phyloP scores from a whole-genome alignment of 805 yeast species.

The Pichia rugopelliculosa region DNA sequence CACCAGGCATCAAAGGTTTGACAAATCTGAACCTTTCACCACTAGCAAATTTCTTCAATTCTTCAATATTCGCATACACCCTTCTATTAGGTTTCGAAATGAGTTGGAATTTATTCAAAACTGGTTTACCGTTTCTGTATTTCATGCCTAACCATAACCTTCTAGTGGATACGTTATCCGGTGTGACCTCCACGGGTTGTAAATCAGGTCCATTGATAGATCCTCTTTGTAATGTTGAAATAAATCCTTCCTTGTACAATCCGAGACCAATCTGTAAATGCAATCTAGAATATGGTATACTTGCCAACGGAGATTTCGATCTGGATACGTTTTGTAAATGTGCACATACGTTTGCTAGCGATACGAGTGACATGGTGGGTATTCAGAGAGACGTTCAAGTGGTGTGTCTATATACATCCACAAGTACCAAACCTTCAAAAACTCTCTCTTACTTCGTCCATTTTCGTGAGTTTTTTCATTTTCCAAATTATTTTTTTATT shows the following conservation, averaged over 20 bases:
- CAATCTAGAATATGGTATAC: conserved; percentile 74
- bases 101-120: conserved; percentile 60
- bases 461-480: neutral
- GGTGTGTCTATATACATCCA: too few relatives aligned
- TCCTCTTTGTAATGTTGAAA: conserved; percentile 79
- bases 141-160: conserved; percentile 89
- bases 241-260: conserved; percentile 84
- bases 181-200: conserved; percentile 68
- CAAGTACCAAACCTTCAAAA: too few relatives aligned
- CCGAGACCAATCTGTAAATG: conserved; percentile 81
- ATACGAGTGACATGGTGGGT: conserved; percentile 73
- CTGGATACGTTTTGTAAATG: conserved; percentile 84
- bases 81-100: conserved; percentile 82
- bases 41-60: conserved; percentile 62
- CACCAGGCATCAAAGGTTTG: conserved; percentile 83
- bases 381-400: too few relatives aligned
- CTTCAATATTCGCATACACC: conserved; percentile 54
- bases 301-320: conserved; percentile 65
- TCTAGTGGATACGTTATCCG: conserved; percentile 78
- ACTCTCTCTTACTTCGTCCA: neutral
- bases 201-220: conserved; percentile 78
- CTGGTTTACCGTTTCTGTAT: conserved; percentile 74
- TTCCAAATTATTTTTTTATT: too few relatives aligned
- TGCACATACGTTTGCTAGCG: conserved; percentile 75
- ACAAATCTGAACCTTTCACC: conserved; percentile 73